phyloP scores from a whole-genome alignment of 768 basidiomycete genomes.

The Atractiella rhizophila region DNA sequence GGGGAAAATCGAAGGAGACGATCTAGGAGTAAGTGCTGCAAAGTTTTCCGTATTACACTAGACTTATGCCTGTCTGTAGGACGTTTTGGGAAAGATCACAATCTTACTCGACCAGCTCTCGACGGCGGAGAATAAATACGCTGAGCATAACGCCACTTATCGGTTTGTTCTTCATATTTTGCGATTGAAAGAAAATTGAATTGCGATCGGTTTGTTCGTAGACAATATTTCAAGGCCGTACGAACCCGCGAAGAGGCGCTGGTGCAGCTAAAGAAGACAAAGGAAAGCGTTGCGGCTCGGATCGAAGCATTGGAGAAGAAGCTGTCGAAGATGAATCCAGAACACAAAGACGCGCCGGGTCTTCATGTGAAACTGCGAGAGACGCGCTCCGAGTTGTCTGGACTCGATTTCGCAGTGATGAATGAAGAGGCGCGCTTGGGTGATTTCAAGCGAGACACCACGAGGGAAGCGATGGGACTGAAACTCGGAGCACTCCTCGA shows the following conservation, averaged over 20 bases:
- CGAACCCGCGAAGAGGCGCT: constrained; percentile 24
- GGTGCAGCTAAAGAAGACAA: constrained; percentile 19
- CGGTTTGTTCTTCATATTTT: too few species aligned
- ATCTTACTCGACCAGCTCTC: constrained; percentile 21
- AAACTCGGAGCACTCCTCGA: constrained; percentile 26
- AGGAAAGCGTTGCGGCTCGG: constrained; percentile 20
- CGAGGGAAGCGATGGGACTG: constrained; percentile 22
- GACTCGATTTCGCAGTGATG: constrained; percentile 13
- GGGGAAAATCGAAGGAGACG: constrained; percentile 22
- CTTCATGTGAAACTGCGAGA: constrained; percentile 22
- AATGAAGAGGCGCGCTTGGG: constrained; percentile 18
- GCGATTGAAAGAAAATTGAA: too few species aligned
- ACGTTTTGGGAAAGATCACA: constrained; percentile 22
- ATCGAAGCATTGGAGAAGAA: constrained; percentile 25
- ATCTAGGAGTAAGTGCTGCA: constrained; percentile 20
- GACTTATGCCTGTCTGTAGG: not conserved
- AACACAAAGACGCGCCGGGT: constrained; percentile 24
- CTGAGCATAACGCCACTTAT: constrained; percentile 11
- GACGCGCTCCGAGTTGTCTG: constrained; percentile 23
- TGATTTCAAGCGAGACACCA: constrained; percentile 23
- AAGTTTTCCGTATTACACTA: too few species aligned
- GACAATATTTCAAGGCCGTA: constrained; percentile 22
- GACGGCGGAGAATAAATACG: constrained; percentile 11
- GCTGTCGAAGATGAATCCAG: constrained; percentile 25
- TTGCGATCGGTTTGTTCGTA: too few species aligned